Base-by-base conservation (phyloP, 2,329 filamentous ascomycete genomes). In the Corniculantispora saksenae region DNA sequence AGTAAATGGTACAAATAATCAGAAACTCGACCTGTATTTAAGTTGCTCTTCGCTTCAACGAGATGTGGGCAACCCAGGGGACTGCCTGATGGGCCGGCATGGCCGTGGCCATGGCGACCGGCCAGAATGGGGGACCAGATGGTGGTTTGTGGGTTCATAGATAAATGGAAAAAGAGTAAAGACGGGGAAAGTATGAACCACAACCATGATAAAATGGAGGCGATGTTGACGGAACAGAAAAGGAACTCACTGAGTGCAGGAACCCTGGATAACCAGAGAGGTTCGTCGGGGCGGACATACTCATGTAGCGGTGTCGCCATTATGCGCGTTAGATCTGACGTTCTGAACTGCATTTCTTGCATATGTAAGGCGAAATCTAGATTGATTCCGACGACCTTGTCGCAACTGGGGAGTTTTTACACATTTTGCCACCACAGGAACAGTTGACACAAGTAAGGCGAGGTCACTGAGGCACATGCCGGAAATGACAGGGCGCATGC, bases 21-120 rank as follows among this genome's bases (percentile, higher is more conserved):
- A 32, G 32, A 32, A 10, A 32, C 10, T 32, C 32, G 32, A 32
- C 32, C 10, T 27, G 27, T 40, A 51, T 58, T 63, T 63, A 63
- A 27, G 17, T 38, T 19, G 2, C 9, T 48, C 9, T 21, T 12
- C 19, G 35, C 5, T 8, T 23, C 15, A 6, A 50, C 9, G 32
- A 19, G n/a, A 25, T 9, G 15, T 17, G 23, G 53, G 17, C 17
- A 40, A 51, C 43, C 23, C 17, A 6, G 7, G 27, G 45, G 23
- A 27, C 45, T 53, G 61, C 61, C 45, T 64, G 23, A 53, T 25
- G 25, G 61, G 61, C 47, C 61, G 19, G 1, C 8, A n/a, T 45
- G 61, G 61, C 40, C 54, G 45, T 45, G 61, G 35, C 54, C 61
- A 53, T 38, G 7, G 32, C 19, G 61, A 45, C 61, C 61, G 23